Evolutionary conservation across 2,329 filamentous ascomycete genomes (phyloP), one percentile per base, ranked within the genome.

Genomic region (Teratosphaeria viscida): DNA sequence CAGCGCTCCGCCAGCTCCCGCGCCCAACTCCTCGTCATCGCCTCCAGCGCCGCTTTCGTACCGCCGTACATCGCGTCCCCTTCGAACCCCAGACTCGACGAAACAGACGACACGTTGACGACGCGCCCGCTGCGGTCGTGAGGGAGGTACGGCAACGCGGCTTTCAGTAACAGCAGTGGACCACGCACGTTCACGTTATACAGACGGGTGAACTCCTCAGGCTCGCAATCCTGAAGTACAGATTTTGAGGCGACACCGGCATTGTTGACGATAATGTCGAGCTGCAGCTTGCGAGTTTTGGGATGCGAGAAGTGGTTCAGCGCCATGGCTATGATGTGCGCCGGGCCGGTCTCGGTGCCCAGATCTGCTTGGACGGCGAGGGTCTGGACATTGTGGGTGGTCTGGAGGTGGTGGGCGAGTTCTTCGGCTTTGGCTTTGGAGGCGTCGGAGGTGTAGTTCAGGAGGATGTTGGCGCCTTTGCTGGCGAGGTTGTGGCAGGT

Each of bases 181-280:
- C 88, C 90, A 10, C 90, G 82, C 26, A 95, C 90, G 70, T 95
- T 95, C 75, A 94, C 81, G 59, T 82, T 82, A 77, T 90, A 95
- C 59, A 87, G 85, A 66, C 81, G 77, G 52, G 85, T 80, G 75
- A 92, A 95, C 68, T 91, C 82, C 12, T 79, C 79, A 5, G 79
- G 70, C 3, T 81, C 82, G 63, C 90, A 82, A 32, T 88, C 82
- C 56, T 83, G 80, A 27, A 88, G 75, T 29, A 77, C 72, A 66
- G 86, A 82, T 75, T 94, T 92, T 47, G 82, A 73, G 11, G 79
- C 75, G 2, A 83, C 77, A 29, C 89, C 91, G 34, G 91, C 90
- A 73, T 95, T 95, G 81, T 95, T 95, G 78, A 95, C 78, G 57
- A 95, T 78, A 62, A 95, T 89, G 75, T 95, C 89, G 68, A 95